These are phyloP conservation scores for Haematococcus sp. DNA, from an alignment of 139 green algal genomes.

Conservation along the genomic window DNA sequence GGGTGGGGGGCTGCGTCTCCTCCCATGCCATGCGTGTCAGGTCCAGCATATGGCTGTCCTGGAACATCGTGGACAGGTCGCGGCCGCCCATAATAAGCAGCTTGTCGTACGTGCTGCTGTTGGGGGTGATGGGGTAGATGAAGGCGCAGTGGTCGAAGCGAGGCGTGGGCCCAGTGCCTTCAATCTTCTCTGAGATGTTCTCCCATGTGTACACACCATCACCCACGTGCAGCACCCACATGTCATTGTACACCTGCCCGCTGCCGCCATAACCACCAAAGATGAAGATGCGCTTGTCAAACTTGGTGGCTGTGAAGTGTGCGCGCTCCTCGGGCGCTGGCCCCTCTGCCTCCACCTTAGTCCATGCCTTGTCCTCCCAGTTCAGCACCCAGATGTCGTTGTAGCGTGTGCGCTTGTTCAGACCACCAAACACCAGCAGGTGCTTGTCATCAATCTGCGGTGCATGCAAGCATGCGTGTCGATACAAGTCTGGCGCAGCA, in stretches of 20 bases:
- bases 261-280: constrained; percentile 81
- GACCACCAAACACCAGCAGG: constrained; percentile 77
- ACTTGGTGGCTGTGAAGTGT: constrained; percentile 73
- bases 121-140: constrained; percentile 59
- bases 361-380: constrained; percentile 58
- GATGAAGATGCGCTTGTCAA: constrained; percentile 63
- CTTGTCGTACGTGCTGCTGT: constrained; percentile 68
- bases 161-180: constrained; percentile 36
- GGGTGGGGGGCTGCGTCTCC: constrained; percentile 40
- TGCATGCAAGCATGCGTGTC: no score
- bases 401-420: constrained; percentile 72
- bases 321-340: constrained; percentile 56
- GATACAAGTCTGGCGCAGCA: no score
- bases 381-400: constrained; percentile 80
- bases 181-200: constrained; percentile 40
- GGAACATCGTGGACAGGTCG: constrained; percentile 69
- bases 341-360: constrained; percentile 39
- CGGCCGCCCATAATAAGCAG: constrained; percentile 79
- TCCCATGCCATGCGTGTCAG: constrained; percentile 70
- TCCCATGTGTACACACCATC: constrained; percentile 49
- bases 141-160: constrained; percentile 76
- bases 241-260: constrained; percentile 71
- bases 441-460: constrained; percentile 59
- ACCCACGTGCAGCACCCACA: constrained; percentile 69
- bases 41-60: constrained; percentile 76